Evolutionary conservation across 495 filamentous ascomycete genomes (phyloP).

Genomic region (Aspergillus funiculosus): DNA sequence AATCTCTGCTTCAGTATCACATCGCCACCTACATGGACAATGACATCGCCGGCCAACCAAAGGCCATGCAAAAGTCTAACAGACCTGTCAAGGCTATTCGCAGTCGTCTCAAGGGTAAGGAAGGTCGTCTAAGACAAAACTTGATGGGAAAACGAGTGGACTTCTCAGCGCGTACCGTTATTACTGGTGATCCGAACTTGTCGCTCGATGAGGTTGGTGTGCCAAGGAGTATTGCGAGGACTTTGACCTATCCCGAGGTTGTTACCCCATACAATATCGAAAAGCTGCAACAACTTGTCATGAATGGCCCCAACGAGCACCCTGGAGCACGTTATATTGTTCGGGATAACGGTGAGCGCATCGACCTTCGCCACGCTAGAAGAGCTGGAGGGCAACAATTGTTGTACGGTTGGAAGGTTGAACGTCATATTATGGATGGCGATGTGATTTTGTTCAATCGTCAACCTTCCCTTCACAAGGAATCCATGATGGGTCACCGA

Average conservation of each 20-base stretch:
- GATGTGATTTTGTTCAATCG: slow-evolving; percentile 99
- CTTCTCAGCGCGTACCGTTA: slow-evolving; percentile 98
- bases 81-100: slow-evolving; percentile 94
- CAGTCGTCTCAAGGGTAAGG: slow-evolving; percentile 95
- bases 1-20: slow-evolving; percentile 91
- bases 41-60: slow-evolving; percentile 92
- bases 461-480: slow-evolving; percentile 97
- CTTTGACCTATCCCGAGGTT: slow-evolving; percentile 91
- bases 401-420: slow-evolving; percentile 97
- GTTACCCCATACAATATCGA: slow-evolving; percentile 98
- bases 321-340: slow-evolving; percentile 95
- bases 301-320: slow-evolving; percentile 89
- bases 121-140: slow-evolving; percentile 94
- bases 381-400: slow-evolving; percentile 74
- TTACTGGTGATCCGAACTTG: slow-evolving; percentile 95
- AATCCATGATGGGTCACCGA: slow-evolving; percentile 99
- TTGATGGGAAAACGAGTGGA: slow-evolving; percentile 99
- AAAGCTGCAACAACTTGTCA: slow-evolving; percentile 79
- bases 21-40: slow-evolving; percentile 99
- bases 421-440: slow-evolving; percentile 89
- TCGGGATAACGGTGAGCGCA: slow-evolving; percentile 81
- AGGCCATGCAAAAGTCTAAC: slow-evolving; percentile 93
- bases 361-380: slow-evolving; percentile 89
- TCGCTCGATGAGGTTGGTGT: slow-evolving; percentile 96
- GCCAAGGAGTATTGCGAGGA: slow-evolving; percentile 79